A percentile compares a stretch with the other conserved stretches of the same genome.
Conservation (phyloP, 2,329 filamentous ascomycete species). For the Verticillium longisporum region DNA sequence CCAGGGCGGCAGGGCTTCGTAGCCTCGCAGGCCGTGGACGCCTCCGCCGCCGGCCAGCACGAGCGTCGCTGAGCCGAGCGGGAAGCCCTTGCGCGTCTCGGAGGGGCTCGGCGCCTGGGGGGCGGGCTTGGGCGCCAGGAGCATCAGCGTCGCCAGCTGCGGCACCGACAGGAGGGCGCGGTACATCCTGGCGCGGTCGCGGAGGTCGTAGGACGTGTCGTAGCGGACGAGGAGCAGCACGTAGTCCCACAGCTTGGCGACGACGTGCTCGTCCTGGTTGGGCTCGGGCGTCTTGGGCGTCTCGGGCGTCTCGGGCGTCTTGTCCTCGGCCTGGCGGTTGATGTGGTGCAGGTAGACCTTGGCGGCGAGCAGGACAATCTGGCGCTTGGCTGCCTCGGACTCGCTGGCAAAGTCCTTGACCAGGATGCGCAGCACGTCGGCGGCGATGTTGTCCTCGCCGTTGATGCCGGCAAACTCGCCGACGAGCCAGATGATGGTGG, state of each 20-base stretch:
- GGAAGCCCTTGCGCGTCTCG: constrained; percentile 69
- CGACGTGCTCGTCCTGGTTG: constrained; percentile 54
- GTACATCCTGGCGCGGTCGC: constrained; percentile 85
- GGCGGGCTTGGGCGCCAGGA: constrained; percentile 89
- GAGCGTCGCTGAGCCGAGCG: constrained; percentile 78
- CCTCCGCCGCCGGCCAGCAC: constrained; percentile 73
- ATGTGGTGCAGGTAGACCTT: constrained; percentile 93
- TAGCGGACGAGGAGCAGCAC: constrained; percentile 80
- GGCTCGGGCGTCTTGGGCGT: constrained; percentile 23
- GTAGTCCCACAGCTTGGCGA: constrained; percentile 77
- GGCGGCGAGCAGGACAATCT: constrained; percentile 88
- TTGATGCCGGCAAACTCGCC: constrained; percentile 84
- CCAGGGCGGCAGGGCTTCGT: constrained; percentile 77
- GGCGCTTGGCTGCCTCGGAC: constrained; percentile 77
- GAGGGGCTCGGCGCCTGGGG: constrained; percentile 87
- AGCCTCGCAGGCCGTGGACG: constrained; percentile 68
- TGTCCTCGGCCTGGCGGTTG: constrained; percentile 50
- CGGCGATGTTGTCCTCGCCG: constrained; percentile 80
- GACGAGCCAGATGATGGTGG: constrained; percentile 95
- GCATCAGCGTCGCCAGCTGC: constrained; percentile 82
- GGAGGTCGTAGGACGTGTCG: constrained; percentile 89
- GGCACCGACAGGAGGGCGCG: constrained; percentile 75
- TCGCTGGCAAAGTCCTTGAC: constrained; percentile 80
- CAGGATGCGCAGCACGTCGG: constrained; percentile 84
- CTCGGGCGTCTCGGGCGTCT: constrained; percentile 25